A percentile compares a stretch with the other conserved stretches of the same genome.
Conservation (phyloP, 2,329 filamentous ascomycete genomes). For the Aspergillus persii region DNA sequence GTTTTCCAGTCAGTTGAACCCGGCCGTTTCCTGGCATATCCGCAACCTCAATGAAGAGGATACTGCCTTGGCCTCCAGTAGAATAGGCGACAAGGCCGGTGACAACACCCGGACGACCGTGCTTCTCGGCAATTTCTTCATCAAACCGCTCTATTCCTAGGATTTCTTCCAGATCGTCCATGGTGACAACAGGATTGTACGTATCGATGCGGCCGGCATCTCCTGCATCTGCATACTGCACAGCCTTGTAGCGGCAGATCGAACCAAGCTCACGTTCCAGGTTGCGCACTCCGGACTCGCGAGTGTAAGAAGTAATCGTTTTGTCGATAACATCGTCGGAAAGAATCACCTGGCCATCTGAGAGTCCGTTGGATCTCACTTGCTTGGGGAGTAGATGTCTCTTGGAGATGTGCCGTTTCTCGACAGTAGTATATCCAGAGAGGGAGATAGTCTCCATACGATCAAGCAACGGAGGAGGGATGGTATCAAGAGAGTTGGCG, state of each 20-base stretch:
- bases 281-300: constrained; percentile 93
- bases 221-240: constrained; percentile 87
- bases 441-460: constrained; percentile 96
- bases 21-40: constrained; percentile 93
- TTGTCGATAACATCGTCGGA: constrained; percentile 85
- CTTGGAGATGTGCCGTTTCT: constrained; percentile 92
- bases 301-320: constrained; percentile 94
- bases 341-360: constrained; percentile 70
- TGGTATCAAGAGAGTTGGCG: constrained; percentile 91
- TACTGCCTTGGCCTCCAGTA: constrained; percentile 87
- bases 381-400: constrained; percentile 97
- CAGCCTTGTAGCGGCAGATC: constrained; percentile 91
- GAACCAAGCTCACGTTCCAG: constrained; percentile 93
- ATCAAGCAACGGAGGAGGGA: constrained; percentile 88
- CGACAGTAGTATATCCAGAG: constrained; percentile 91
- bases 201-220: constrained; percentile 66
- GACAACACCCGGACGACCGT: constrained; percentile 80
- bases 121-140: constrained; percentile 89
- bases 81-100: constrained; percentile 95
- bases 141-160: constrained; percentile 91
- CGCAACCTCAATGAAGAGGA: constrained; percentile 96
- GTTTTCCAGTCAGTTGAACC: constrained; percentile 92
- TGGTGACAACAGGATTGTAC: constrained; percentile 71
- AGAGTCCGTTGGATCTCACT: constrained; percentile 82
- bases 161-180: constrained; percentile 83